Evolutionary conservation across 2,329 filamentous ascomycete species (phyloP), one percentile per base, ranked within the genome.

Genomic region (Fusarium kyushuense): DNA sequence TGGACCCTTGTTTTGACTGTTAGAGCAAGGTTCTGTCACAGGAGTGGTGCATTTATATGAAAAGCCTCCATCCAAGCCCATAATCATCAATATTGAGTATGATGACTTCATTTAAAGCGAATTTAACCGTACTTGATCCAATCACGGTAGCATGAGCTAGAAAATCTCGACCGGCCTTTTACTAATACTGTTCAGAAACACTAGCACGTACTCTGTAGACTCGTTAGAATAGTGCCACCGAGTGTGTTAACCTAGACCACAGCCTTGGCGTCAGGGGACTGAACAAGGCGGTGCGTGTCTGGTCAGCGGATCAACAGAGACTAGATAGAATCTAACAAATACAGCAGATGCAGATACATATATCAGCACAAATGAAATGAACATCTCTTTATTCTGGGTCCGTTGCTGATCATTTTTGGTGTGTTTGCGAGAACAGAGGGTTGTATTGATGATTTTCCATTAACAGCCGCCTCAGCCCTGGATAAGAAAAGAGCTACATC

Each of bases 381-480:
- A 42, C 35, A 42, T 36, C 35, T 36, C 14, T 6, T 51, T 63
- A 19, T 42, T 29, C 41, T 40, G 32, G 51, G 51, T 35, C 38
- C 35, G 30, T 29, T 30, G 49, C 33, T 54, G 48, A 56, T 59
- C 51, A 56, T 40, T 67, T 67, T 67, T 63, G 48, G 38, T 49
- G 30, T 47, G 35, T 52, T 58, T 33, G 52, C 17, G 36, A 43
- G 46, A 41, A 48, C 35, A 25, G 25, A 54, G 29, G 41, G 49
- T 67, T 60, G 43, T 54, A 67, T 66, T 47, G 23, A 43, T 43
- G 21, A 21, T 49, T 52, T 64, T 52, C 33, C 41, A 35, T 56
- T 54, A 56, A 45, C 62, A 54, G 41, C 53, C 40, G 61, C 56
- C 46, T 69, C 65, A 57, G 62, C 61, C 57, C 61, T 67, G 61